Base-by-base conservation (phyloP, 768 basidiomycete species). In the Mycena galopus region DNA sequence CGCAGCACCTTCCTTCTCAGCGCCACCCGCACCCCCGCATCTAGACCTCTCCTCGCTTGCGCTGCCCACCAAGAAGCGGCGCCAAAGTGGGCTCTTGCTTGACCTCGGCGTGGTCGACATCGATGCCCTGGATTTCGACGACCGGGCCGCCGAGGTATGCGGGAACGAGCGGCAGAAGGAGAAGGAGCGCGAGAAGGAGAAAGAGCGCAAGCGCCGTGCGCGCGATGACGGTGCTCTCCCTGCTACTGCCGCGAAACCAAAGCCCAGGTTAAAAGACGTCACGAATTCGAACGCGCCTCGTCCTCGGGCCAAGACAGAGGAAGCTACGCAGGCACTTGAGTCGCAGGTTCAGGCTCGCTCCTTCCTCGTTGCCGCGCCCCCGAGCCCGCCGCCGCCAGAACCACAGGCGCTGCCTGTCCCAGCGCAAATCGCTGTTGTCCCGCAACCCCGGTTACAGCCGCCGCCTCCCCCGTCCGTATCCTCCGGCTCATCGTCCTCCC, bases 241-340 rank as follows among this genome's bases (percentile, higher is more conserved):
- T 63, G 85, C 84, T 75, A 83, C 82, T 71, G 77, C 79, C 74
- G 83, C 58, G 37, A 74, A 74, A 29, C 81, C 79, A 72, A 85
- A 90, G 78, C 80, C 82, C 60, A 90, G 86, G 80, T 81, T 91
- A 69, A 91, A 90, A 82, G 91, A 92, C 77, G 87, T 92, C 73
- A 92, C 90, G 19, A 75, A 75, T 53, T 37, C 74, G 30, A 92
- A 90, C 78, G 87, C 90, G 8, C 86, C 88, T 23, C 80, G 83
- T 71, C 59, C 71, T 25, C 67, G 67, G 65, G 27, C 35, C 51
- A 66, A 71, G 63, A 21, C 63, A 27, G 70, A 68, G 17, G 55
- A 60, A 10, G 27, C 68, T 7, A 37, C 37, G 30, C 51, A 29
- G 27, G 4, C 58, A 23, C 67, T 35, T 32, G 63, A 67, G 66